Base-by-base conservation (phyloP, 2,329 filamentous ascomycete species). In the Fusarium nodosum region DNA sequence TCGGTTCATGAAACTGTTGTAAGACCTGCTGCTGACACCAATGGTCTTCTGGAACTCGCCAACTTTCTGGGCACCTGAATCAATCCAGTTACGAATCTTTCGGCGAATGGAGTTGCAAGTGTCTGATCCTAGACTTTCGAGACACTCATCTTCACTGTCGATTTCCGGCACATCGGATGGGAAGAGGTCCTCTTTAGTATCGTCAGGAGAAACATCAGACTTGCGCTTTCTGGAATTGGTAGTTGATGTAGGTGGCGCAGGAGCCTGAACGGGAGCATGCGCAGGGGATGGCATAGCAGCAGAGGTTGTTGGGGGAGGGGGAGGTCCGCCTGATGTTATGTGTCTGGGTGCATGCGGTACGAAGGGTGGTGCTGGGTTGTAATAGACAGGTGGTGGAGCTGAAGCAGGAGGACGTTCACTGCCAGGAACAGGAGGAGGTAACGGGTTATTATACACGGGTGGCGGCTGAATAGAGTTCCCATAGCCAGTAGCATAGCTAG, bases 1-100 rank as follows among this genome's bases (percentile, higher is more conserved):
- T 72, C 82, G 81, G n/a, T 79, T 77, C 81, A 88, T 84, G 74
- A 88, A 89, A 54, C 71, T 72, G 44, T 50, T 71, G 64, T 83
- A 84, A 10, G 77, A 73, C 11, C 64, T 64, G 0, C 81, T 75
- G 34, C 82, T 82, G 18, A 75, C 65, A 46, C 80, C 80, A 41
- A 81, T 79, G 39, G 79, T 79, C 13, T 76, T 75, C 57, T 84
- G 81, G 44, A 85, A 79, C 60, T 85, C 82, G 65, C 82, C 82
- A 3, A 85, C 81, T 31, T 74, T 74, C 63, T 74, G 72, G 24
- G 72, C 72, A 16, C 72, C 72, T n/a, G 72, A 73, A 7, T 70
- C 72, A 38, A 54, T 74, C 72, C 71, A 74, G 42, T 38, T 64
- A 24, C 61, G 66, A 38, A 74, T 74, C 54, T 74, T 74, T 48